phyloP scores from a whole-genome alignment of 208 protist species.

The Phytomonas sp. region DNA sequence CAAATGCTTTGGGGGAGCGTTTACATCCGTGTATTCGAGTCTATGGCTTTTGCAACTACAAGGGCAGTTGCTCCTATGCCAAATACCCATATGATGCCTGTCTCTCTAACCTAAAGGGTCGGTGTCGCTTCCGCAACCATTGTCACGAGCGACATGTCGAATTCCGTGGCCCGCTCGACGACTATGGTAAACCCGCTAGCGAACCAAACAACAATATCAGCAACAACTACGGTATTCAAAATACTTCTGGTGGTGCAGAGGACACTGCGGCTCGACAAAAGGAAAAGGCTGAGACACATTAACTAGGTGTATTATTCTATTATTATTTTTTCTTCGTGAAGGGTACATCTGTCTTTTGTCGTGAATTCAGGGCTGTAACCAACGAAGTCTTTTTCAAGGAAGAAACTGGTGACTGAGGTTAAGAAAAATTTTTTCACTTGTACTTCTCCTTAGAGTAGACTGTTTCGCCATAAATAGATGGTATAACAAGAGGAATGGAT shows the following conservation, averaged over 20 bases:
- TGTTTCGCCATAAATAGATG: background rate
- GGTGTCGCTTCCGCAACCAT: conserved; percentile 78
- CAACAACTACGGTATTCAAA: conserved; percentile 13
- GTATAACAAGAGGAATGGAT: background rate
- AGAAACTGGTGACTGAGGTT: background rate
- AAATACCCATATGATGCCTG: conserved; percentile 85
- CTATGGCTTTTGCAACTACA: conserved; percentile 88
- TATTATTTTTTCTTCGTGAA: conserved; percentile 1
- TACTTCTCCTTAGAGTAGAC: background rate
- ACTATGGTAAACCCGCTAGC: conserved; percentile 27
- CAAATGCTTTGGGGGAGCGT: conserved; percentile 48
- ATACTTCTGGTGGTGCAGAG: conserved; percentile 13
- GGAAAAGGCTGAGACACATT: conserved; percentile 10
- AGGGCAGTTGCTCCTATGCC: conserved; percentile 74
- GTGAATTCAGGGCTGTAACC: background rate
- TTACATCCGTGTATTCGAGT: conserved; percentile 84
- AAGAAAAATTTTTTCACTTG: background rate
- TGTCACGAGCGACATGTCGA: conserved; percentile 86
- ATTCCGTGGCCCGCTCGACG: conserved; percentile 59
- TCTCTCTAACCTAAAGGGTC: conserved; percentile 82
- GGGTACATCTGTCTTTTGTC: background rate
- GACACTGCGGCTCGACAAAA: conserved; percentile 1
- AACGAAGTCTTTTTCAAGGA: background rate
- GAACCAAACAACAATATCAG: background rate
- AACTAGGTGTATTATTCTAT: background rate